Percentiles rank a stretch among this genome's conserved stretches.
Evolutionary conservation across 2,329 filamentous ascomycete species (phyloP).

Genomic region (Microdochium paspali): DNA sequence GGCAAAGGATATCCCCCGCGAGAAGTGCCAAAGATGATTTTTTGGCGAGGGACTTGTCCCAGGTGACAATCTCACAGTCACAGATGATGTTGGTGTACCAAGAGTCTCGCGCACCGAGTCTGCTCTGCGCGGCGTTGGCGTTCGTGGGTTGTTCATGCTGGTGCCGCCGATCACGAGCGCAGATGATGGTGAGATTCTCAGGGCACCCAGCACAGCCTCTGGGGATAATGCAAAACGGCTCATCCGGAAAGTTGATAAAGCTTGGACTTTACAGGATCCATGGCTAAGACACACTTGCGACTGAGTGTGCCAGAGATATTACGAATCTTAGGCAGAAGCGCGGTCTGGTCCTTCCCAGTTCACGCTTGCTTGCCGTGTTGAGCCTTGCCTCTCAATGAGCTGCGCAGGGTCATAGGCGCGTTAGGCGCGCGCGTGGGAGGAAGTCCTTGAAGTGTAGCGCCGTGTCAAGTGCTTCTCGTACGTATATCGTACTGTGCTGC

Average conservation of each 20-base stretch:
- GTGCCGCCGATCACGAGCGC: constrained; percentile 8
- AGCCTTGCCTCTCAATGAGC: neutral
- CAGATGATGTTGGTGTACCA: neutral
- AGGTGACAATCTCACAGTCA: constrained; percentile 6
- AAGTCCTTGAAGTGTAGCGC: neutral
- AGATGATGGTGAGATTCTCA: constrained; percentile 13
- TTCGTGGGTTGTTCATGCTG: neutral
- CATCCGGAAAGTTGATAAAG: constrained; percentile 12
- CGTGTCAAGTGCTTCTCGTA: neutral
- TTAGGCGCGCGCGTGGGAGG: neutral
- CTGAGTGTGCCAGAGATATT: neutral
- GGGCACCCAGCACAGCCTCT: constrained; percentile 18
- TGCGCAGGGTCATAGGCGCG: neutral
- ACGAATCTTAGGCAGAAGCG: neutral
- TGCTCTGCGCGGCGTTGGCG: neutral
- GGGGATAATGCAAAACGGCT: constrained; percentile 11
- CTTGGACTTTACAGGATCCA: neutral
- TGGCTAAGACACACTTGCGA: neutral
- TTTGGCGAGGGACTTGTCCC: constrained; percentile 8
- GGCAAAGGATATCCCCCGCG: constrained; percentile 21
- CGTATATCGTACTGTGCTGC: neutral
- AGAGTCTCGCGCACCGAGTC: neutral
- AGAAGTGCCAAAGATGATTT: constrained; percentile 20
- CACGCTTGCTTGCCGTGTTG: neutral
- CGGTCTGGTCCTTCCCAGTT: neutral